Evolutionary conservation across 2,329 filamentous ascomycete genomes (phyloP), one percentile per base, ranked within the genome.

Genomic region (Ophioceras dolichostomum): DNA sequence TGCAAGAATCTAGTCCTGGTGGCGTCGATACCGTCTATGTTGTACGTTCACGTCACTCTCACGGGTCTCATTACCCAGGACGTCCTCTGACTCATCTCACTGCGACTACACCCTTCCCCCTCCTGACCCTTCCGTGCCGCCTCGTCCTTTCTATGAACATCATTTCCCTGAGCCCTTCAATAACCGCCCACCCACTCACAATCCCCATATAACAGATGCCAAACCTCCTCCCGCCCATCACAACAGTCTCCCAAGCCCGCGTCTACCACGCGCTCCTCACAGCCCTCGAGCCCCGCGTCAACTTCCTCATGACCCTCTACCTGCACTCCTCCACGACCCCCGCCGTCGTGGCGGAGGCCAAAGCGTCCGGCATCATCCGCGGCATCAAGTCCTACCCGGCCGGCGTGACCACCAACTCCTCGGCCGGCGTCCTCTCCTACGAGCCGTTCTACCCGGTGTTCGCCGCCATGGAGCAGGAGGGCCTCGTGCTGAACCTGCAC

Each of bases 401-500:
- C 60, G 72, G 74, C 9, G 71, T 74, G 3, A 81, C 76, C 2
- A 81, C 76, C 34, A 80, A 80, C 57, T 79, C 74, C 17, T 67
- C 72, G 34, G 74, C 72, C 19, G 84, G 83, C 10, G 82, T 37
- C n/a, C 28, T 37, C 27, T 20, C 35, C 35, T 75, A 84, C 50
- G 74, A 77, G 42, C 61, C 68, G 22, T 89, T 85, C 60, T 82
- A 83, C 53, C 73, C 76, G 6, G 83, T 89, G 12, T 94, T 96
- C 53, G 73, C 70, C n/a, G 83, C 84, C 45, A 95, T 96, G 88
- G 82, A 94, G 54, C 64, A 78, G 41, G 75, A 87, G 46, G 77
- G 79, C 46, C 67, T 94, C 54, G 51, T 59, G 14, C 51, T 59
- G 30, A 95, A 95, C 61, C 66, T 96, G n/a, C 88, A 96, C 56